Evolutionary conservation across 305 asterid species (phyloP).

Genomic region (Fraxinus sp.): DNA sequence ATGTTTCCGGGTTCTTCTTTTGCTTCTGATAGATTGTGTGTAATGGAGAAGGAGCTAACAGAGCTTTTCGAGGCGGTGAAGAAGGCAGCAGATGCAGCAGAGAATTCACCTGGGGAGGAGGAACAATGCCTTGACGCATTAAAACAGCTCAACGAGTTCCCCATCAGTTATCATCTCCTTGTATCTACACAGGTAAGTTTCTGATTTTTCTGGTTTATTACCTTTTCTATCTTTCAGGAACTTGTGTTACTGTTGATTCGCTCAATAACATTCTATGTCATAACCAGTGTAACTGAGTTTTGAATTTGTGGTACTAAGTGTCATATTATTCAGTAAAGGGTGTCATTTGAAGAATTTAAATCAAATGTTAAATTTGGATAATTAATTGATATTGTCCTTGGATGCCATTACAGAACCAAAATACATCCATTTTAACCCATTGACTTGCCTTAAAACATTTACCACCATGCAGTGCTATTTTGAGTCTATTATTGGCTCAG

Average conservation of each 20-base stretch:
- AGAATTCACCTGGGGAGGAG: slow-evolving; percentile 61
- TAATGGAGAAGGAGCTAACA: slow-evolving; percentile 80
- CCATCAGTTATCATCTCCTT: slow-evolving; percentile 80
- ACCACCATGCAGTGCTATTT: background rate
- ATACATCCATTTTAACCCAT: background rate
- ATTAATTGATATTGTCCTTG: background rate
- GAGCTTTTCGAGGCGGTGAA: slow-evolving; percentile 74
- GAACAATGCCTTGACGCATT: slow-evolving; percentile 71
- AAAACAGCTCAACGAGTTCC: slow-evolving; percentile 65
- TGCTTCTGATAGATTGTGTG: slow-evolving; percentile 19
- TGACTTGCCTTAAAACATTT: background rate
- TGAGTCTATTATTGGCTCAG: background rate
- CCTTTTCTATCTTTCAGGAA: background rate
- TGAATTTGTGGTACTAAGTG: background rate
- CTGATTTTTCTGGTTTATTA: slow-evolving; percentile 6
- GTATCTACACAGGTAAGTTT: slow-evolving; percentile 76
- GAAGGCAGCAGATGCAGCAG: slow-evolving; percentile 76
- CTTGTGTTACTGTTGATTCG: background rate
- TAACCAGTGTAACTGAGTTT: background rate
- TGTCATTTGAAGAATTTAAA: background rate
- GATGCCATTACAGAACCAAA: background rate
- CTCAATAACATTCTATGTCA: background rate
- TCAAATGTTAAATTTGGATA: background rate
- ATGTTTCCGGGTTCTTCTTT: slow-evolving; percentile 10
- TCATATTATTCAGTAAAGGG: background rate